Base-by-base conservation (phyloP, 1,284 basidiomycete species). In the Polyporus tsugae region DNA sequence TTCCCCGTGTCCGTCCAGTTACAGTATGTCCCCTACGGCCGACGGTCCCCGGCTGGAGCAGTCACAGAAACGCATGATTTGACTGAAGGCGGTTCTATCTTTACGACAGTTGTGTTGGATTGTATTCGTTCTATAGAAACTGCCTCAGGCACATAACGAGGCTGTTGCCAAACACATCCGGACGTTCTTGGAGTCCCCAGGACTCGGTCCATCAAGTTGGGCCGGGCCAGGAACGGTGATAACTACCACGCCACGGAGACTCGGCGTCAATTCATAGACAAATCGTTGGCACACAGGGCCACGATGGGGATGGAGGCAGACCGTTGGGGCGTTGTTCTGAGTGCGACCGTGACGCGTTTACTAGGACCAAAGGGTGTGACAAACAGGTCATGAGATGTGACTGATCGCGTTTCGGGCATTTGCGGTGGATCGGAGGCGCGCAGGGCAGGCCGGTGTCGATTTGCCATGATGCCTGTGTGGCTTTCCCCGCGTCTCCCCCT, bases 331-430 rank as follows among this genome's bases (percentile, higher is more conserved):
- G 4, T 11, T 49, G n/a, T 49, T 9, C 46, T 1, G 25, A 6
- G 46, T 10, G 10, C 46, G n/a, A 49, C n/a, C 22, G 10, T 19
- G n/a, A 49, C n/a, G n/a, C 22, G n/a, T 11, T 25, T 19, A 22
- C 46, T 49, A 10, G 19, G n/a, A 53, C 49, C 52, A 33, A 19
- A 33, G 52, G 29, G 52, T 22, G 70, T 71, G 67, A 71, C 70
- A 9, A 3, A 39, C 2, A n/a, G 9, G n/a, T 65, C 70, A 71
- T 62, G 70, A 65, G 70, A 58, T 22, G 70, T 71, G 70, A 71
- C 70, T 59, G 60, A 25, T 63, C 70, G 70, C 61, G 70, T 71
- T 59, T 60, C 19, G 55, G 29, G 29, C 35, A 33, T 35, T 4
- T 4, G 9, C n/a, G 9, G 46, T 22, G 46, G 11, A 35, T 55